phyloP scores from a whole-genome alignment of 176 grass and related monocot genomes.

The Oropetium thomaeum region DNA sequence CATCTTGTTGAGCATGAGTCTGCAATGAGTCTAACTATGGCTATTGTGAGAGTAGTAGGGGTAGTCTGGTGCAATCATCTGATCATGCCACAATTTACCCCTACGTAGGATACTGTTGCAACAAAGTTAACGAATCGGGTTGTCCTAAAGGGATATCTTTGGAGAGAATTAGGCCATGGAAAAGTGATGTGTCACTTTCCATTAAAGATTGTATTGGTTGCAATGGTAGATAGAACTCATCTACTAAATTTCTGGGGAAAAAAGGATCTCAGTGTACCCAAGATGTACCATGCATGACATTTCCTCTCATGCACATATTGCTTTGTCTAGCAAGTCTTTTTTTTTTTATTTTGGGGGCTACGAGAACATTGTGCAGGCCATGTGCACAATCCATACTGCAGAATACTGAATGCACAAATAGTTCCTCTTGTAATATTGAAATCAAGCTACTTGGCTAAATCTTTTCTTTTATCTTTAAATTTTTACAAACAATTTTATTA shows the following conservation, averaged over 20 bases:
- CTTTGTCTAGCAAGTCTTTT: too few relatives aligned
- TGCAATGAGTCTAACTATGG: background rate
- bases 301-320: background rate
- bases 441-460: background rate
- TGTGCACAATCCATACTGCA: background rate
- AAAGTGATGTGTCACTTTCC: too few relatives aligned
- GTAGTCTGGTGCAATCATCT: background rate
- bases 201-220: background rate
- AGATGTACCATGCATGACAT: background rate
- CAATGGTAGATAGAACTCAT: background rate
- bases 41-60: background rate
- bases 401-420: background rate
- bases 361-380: background rate
- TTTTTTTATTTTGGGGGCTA: too few relatives aligned
- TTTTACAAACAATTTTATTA: constrained; percentile 29
- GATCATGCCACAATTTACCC: background rate
- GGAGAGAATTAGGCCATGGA: too few relatives aligned
- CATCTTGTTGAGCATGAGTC: background rate
- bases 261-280: background rate
- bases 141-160: background rate
- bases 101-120: background rate
- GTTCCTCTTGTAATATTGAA: background rate
- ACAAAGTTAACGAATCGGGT: background rate
- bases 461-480: background rate
- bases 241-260: background rate